Evolutionary conservation across 1,139 yeast species (phyloP).

Genomic region (Taphrina flavorubra): DNA sequence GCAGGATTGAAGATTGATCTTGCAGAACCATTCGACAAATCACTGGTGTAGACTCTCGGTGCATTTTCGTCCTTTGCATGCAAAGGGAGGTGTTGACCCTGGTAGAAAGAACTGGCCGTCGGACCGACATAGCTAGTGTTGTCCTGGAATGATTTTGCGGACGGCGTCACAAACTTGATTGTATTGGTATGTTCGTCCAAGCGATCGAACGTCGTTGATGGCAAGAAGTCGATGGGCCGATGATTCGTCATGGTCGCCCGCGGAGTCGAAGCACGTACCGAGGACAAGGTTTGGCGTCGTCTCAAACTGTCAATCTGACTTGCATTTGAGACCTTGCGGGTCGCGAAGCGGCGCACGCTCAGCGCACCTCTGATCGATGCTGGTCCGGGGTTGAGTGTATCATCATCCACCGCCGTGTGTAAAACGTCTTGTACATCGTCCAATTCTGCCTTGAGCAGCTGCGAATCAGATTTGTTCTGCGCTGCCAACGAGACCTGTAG

Average conservation of each 20-base stretch:
- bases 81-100: constrained; percentile 13
- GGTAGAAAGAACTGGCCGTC: not conserved
- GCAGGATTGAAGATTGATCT: not conserved
- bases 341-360: constrained; percentile 28
- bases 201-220: constrained; percentile 4
- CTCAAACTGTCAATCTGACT: constrained; percentile 13
- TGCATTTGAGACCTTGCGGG: constrained; percentile 30
- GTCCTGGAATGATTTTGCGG: constrained; percentile 1
- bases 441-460: constrained; percentile 37
- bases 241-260: not conserved
- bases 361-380: constrained; percentile 39
- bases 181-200: constrained; percentile 7
- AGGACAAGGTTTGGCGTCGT: constrained; percentile 17
- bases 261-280: not conserved
- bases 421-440: constrained; percentile 40
- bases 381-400: constrained; percentile 34
- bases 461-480: constrained; percentile 39
- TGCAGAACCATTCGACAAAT: not conserved
- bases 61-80: constrained; percentile 18
- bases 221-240: not conserved
- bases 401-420: constrained; percentile 27
- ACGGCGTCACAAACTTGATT: constrained; percentile 14
- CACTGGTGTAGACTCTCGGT: not conserved
- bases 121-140: not conserved
- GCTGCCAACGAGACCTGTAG: constrained; percentile 44